Evolutionary conservation across 768 basidiomycete species (phyloP), one percentile per base, ranked within the genome.

Genomic region (Daedaleopsis sinensis): DNA sequence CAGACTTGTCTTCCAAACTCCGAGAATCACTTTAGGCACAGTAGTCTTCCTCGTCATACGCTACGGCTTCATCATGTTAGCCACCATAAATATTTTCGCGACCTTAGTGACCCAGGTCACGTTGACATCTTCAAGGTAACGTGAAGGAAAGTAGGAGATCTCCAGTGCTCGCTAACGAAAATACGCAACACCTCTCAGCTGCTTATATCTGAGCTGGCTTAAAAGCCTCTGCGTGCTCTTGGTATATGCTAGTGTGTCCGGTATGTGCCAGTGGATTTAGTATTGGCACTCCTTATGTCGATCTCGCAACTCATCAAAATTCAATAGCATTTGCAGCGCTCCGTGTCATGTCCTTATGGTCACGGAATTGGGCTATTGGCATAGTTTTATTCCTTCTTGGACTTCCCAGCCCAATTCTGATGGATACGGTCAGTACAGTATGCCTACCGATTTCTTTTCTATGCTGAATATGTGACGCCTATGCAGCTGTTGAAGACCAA

Each of bases 331-430:
- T 58, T 23, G 48, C 44, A 5, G 57, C 57, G 38, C 23, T 52
- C 0, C 49, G 57, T 32, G 44, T 58, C 52, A 10, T 52, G 49
- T 49, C 51, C 39, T 52, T 58, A 10, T 58, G 49, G 57, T 52
- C 50, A n/a, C 42, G 27, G 24, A 57, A 32, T 23, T 48, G 47
- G 47, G 11, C 37, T 16, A 23, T 57, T 3, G 48, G 56, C 23
- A 42, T 21, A 23, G 3, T 50, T n/a, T 23, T 57, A 11, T 57
- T 57, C 27, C 13, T 57, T 1, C 10, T 51, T 4, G 56, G 56
- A 4, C 11, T 57, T 0, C 9, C 50, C n/a, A 57, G 39, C 21
- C 38, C 56, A 27, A 32, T n/a, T 27, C 8, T 35, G 50, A 27
- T 35, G 9, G 8, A n/a, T 5, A 11, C 7, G 37, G 37, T 15